Evolutionary conservation across 2,329 filamentous ascomycete genomes (phyloP).

Genomic region (Hypoxylon sp.): DNA sequence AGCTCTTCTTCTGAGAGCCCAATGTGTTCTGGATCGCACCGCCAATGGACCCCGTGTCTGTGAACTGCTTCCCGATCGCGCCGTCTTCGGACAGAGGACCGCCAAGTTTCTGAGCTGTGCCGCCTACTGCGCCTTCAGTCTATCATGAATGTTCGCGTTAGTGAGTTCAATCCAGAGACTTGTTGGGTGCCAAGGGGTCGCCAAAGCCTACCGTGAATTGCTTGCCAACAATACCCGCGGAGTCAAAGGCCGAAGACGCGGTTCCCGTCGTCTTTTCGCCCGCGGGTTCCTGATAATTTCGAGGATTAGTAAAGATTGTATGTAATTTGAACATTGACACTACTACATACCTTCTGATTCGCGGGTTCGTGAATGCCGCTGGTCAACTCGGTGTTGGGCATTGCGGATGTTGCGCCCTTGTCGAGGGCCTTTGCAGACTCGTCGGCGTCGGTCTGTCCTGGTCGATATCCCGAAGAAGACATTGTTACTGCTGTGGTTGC

Average conservation of each 20-base stretch:
- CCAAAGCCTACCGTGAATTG: not conserved
- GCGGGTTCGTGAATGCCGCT: not conserved
- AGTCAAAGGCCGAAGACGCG: not conserved
- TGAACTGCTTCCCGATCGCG: slow-evolving; percentile 1
- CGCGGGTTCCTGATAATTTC: not conserved
- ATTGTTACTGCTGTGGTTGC: too few relatives aligned
- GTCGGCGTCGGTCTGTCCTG: slow-evolving; percentile 13
- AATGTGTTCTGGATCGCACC: not conserved
- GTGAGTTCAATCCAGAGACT: not conserved
- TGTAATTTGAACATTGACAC: not conserved
- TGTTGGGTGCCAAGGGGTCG: not conserved
- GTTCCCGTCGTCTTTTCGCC: not conserved
- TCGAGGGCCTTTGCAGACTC: slow-evolving; percentile 11
- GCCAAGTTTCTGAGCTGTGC: not conserved
- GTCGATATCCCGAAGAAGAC: not conserved
- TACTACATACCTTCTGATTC: not conserved
- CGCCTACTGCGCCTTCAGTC: not conserved
- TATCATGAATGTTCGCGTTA: not conserved
- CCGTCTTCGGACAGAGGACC: not conserved
- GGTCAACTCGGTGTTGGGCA: not conserved
- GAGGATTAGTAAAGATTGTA: not conserved
- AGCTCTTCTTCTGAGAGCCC: not conserved
- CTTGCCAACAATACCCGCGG: not conserved
- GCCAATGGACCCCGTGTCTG: not conserved
- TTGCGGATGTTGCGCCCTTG: slow-evolving; percentile 5